Evolutionary conservation across 208 protist genomes (phyloP).

Genomic region (Leishmania martiniquensis): DNA sequence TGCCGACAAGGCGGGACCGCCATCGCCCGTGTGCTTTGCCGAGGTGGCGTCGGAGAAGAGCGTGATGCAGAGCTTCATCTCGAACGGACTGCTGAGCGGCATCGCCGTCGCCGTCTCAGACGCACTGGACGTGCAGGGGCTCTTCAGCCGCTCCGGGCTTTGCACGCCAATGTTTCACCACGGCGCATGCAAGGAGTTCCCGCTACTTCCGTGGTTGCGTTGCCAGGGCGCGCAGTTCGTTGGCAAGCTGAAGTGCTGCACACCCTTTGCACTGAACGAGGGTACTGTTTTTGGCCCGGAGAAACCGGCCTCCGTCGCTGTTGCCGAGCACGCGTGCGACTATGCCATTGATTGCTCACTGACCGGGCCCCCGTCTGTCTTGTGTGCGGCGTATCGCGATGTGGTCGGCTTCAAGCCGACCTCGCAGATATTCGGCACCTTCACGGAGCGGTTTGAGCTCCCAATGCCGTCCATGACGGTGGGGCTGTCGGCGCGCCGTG

Average conservation of each 20-base stretch:
- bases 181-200: slow-evolving; percentile 59
- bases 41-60: slow-evolving; percentile 64
- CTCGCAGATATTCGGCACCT: slow-evolving; percentile 84
- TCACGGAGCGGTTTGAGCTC: slow-evolving; percentile 69
- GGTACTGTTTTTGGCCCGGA: slow-evolving; percentile 58
- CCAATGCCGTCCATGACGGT: slow-evolving; percentile 77
- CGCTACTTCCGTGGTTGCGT: slow-evolving; percentile 84
- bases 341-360: slow-evolving; percentile 80
- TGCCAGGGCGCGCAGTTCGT: slow-evolving; percentile 77
- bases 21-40: slow-evolving; percentile 52
- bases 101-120: slow-evolving; percentile 82
- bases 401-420: slow-evolving; percentile 90
- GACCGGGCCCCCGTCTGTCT: slow-evolving; percentile 64
- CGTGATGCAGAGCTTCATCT: slow-evolving; percentile 54
- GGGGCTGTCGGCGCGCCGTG: slow-evolving; percentile 66
- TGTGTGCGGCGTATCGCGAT: slow-evolving; percentile 64
- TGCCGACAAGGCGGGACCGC: slow-evolving; percentile 5
- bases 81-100: slow-evolving; percentile 69
- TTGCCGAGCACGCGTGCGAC: slow-evolving; percentile 65
- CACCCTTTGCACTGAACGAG: slow-evolving; percentile 72
- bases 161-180: slow-evolving; percentile 65
- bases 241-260: slow-evolving; percentile 73
- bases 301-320: slow-evolving; percentile 52
- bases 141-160: slow-evolving; percentile 65
- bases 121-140: slow-evolving; percentile 72